Evolutionary conservation across 148 eudicot genomes (phyloP).

Genomic region (Chenopodium suecicum): DNA sequence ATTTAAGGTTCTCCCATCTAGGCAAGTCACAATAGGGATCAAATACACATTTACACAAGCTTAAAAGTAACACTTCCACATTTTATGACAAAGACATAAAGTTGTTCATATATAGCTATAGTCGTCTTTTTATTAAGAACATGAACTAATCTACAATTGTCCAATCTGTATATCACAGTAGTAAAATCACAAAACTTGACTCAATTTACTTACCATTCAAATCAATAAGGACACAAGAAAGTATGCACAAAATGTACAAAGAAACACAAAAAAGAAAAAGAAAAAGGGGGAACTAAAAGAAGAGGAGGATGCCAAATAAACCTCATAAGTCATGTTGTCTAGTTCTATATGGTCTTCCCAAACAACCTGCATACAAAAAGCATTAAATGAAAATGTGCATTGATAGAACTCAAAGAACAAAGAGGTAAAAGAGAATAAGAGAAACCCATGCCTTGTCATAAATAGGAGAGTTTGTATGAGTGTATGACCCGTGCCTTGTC

Average conservation of each 20-base stretch:
- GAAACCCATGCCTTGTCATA: no score
- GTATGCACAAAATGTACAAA: not conserved
- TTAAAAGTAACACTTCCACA: no score
- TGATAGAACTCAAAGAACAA: not conserved
- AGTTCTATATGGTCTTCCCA: constrained; percentile 91
- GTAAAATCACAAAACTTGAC: constrained; percentile 6
- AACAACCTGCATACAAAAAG: constrained; percentile 45
- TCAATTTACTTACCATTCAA: not conserved
- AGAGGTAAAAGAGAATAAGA: no score
- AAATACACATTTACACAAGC: not conserved
- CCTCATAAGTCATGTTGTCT: constrained; percentile 97
- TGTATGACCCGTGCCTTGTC: no score
- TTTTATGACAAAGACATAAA: no score
- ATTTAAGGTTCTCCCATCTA: not conserved
- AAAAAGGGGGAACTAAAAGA: not conserved
- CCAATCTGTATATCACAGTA: not conserved
- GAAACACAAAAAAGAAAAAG: not conserved
- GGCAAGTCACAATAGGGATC: not conserved
- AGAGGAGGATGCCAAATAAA: constrained; percentile 19
- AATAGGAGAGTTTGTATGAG: no score
- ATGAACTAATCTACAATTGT: no score
- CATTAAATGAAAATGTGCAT: not conserved
- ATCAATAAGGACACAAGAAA: not conserved
- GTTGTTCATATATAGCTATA: no score
- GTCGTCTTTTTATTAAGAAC: no score